Conservation (phyloP, 139 green algal species). For the Microglena sp. region DNA sequence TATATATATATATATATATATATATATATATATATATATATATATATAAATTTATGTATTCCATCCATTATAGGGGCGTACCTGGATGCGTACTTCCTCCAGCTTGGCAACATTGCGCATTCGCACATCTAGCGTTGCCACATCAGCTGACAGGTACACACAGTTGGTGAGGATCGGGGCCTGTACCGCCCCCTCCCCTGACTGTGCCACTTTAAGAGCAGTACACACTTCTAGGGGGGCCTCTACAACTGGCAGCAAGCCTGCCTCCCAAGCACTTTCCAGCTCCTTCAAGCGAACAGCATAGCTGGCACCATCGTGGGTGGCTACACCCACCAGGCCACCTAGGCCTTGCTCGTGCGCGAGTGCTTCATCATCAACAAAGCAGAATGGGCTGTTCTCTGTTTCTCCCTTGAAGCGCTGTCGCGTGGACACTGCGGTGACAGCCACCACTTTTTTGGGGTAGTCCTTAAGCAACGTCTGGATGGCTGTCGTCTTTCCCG, state of each 20-base stretch:
- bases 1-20: too few species aligned
- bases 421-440: too few species aligned
- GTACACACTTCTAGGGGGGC: slow-evolving; percentile 23
- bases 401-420: too few species aligned
- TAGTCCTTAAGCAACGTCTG: too few species aligned
- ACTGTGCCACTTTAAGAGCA: slow-evolving; percentile 15
- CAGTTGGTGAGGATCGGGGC: not conserved
- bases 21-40: too few species aligned
- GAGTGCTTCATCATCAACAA: too few species aligned
- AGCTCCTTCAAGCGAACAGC: slow-evolving; percentile 12
- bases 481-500: too few species aligned
- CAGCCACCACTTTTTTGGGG: too few species aligned
- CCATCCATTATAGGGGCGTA: not conserved
- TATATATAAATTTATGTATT: too few species aligned
- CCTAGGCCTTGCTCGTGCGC: not conserved
- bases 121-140: slow-evolving; percentile 29
- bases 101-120: slow-evolving; percentile 26
- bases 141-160: slow-evolving; percentile 21
- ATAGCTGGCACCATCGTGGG: slow-evolving; percentile 21
- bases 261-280: slow-evolving; percentile 16
- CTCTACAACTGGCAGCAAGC: slow-evolving; percentile 33
- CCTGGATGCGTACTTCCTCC: slow-evolving; percentile 20
- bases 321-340: slow-evolving; percentile 8
- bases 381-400: too few species aligned
- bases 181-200: not conserved